Percentiles rank a stretch among this genome's conserved stretches.
phyloP scores from a whole-genome alignment of 208 protist genomes.

The Leishmania aethiopica region DNA sequence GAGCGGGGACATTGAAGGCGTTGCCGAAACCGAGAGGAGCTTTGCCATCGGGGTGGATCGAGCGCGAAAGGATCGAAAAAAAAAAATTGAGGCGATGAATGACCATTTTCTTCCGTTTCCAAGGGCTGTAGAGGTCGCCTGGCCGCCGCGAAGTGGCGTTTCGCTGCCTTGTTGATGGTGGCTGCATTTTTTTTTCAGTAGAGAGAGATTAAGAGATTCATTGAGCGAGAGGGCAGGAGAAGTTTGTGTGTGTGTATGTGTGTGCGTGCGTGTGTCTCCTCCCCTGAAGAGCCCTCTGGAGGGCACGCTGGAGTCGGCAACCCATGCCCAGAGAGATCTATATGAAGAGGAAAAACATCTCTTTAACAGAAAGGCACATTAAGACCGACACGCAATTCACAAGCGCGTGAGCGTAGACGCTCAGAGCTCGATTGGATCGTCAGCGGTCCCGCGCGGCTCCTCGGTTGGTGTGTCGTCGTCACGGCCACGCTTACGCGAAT shows the following conservation, averaged over 20 bases:
- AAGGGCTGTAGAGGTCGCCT: not conserved
- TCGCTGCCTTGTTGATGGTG: not conserved
- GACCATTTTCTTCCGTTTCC: too few relatives aligned
- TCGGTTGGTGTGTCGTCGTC: constrained; percentile 25
- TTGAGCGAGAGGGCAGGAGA: not conserved
- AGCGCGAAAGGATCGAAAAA: not conserved
- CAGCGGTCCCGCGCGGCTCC: constrained; percentile 39
- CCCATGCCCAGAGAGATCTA: not conserved
- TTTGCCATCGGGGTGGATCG: not conserved
- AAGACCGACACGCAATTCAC: not conserved
- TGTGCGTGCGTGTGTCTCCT: not conserved
- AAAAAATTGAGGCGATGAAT: not conserved
- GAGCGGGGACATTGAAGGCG: not conserved
- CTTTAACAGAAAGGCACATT: not conserved
- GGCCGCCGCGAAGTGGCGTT: not conserved
- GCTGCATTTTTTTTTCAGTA: not conserved
- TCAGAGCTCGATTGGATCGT: constrained; percentile 77
- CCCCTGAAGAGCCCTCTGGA: not conserved
- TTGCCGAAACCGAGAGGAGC: not conserved
- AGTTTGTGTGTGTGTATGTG: not conserved
- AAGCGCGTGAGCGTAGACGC: constrained; percentile 4
- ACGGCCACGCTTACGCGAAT: constrained; percentile 12
- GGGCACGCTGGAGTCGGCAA: not conserved
- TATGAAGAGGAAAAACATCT: not conserved
- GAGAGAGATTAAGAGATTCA: not conserved